Percentiles rank a stretch among this genome's conserved stretches.
Evolutionary conservation across 2,329 filamentous ascomycete genomes (phyloP).

Genomic region (Claviceps digitariae): DNA sequence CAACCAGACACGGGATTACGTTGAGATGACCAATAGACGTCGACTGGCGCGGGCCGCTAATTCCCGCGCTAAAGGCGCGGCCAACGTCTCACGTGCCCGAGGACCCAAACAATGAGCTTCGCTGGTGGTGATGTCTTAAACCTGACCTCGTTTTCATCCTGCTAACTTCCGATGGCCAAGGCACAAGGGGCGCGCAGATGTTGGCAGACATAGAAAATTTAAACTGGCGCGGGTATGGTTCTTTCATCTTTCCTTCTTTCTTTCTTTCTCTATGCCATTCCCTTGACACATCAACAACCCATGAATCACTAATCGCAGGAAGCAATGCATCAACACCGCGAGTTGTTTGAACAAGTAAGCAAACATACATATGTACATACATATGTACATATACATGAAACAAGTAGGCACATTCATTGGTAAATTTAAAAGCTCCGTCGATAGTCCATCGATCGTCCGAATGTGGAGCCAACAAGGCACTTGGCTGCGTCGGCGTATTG

Average conservation of each 20-base stretch:
- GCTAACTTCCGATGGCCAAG: neutral
- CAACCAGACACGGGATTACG: too few species aligned
- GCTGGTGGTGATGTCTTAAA: neutral
- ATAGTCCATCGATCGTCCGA: too few species aligned
- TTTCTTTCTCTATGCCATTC: too few species aligned
- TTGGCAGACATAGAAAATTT: neutral
- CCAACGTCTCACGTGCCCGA: neutral
- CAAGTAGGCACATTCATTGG: too few species aligned
- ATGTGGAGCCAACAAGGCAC: neutral
- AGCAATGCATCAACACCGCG: too few species aligned
- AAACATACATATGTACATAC: too few species aligned
- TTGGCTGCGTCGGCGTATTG: neutral
- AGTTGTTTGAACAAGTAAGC: too few species aligned
- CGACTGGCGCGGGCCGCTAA: neutral
- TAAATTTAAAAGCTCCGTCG: neutral
- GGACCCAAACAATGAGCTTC: neutral
- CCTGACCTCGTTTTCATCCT: neutral
- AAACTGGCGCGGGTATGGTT: too few species aligned
- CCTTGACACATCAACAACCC: too few species aligned
- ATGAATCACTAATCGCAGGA: too few species aligned
- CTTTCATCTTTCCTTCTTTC: too few species aligned
- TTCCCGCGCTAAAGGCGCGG: neutral
- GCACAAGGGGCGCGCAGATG: neutral
- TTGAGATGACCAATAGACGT: neutral
- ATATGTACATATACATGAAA: neutral